Evolutionary conservation across 148 eudicot genomes (phyloP).

Genomic region (Pouteria glomerata): DNA sequence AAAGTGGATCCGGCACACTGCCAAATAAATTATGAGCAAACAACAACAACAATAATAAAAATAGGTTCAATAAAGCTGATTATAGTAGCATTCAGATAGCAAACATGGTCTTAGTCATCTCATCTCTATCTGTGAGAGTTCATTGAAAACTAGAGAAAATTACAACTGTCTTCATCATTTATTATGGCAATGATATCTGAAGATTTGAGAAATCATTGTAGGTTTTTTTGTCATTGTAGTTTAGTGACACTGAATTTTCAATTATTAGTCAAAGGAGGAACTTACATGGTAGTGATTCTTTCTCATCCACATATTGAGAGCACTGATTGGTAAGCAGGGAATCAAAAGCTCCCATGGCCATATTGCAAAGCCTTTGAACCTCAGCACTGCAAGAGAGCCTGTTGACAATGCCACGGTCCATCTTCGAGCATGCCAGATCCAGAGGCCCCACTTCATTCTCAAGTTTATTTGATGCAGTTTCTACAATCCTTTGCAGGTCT

Average conservation of each 20-base stretch:
- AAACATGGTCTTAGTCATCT: not conserved
- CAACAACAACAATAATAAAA: not conserved
- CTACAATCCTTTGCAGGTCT: conserved; percentile 43
- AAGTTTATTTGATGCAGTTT: conserved; percentile 45
- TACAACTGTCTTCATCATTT: too few relatives aligned
- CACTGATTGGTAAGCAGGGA: conserved; percentile 22
- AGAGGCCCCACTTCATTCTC: conserved; percentile 65
- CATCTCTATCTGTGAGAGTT: too few relatives aligned
- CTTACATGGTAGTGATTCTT: conserved; percentile 37
- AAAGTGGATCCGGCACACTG: conserved; percentile 43
- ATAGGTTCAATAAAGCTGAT: not conserved
- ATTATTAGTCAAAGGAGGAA: not conserved
- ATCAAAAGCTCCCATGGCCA: conserved; percentile 50
- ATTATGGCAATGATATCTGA: too few relatives aligned
- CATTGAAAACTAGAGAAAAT: too few relatives aligned
- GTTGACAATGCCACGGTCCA: conserved; percentile 63
- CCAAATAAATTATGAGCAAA: conserved; percentile 1
- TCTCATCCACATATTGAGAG: conserved; percentile 10
- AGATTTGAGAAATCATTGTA: not conserved
- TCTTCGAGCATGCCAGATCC: conserved; percentile 40
- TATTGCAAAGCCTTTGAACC: conserved; percentile 52
- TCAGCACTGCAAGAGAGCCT: conserved; percentile 61
- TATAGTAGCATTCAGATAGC: not conserved
- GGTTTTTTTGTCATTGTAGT: not conserved
- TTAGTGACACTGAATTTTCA: not conserved